These are phyloP conservation scores for Candida sp. DNA, from an alignment of 1,139 yeast species.

Conservation along the genomic window DNA sequence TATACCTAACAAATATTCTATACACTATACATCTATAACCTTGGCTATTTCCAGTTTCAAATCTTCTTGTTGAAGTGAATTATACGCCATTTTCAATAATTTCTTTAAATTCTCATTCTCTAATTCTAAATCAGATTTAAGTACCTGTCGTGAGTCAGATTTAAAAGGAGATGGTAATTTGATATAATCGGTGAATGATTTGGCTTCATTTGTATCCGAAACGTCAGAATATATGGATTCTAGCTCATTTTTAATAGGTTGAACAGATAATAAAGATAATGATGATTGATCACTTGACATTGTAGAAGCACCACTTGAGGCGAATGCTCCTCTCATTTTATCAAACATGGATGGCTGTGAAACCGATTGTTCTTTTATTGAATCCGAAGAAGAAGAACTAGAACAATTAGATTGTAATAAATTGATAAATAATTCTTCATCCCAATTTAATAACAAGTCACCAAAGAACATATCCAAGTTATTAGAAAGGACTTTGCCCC, in stretches of 20 bases:
- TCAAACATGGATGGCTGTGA: conserved; percentile 17
- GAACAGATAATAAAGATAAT: conserved; percentile 17
- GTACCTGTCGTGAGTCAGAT: conserved; percentile 4
- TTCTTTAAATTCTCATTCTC: conserved; percentile 25
- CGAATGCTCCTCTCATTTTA: conserved; percentile 13
- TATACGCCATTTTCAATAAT: conserved; percentile 23
- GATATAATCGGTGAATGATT: conserved; percentile 22
- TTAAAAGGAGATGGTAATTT: conserved; percentile 17
- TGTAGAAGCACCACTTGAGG: conserved; percentile 12
- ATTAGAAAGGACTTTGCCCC: conserved; percentile 45
- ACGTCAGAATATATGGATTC: conserved; percentile 32
- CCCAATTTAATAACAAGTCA: conserved; percentile 34
- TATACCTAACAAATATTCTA: background rate
- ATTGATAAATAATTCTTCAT: conserved; percentile 24
- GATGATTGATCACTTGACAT: conserved; percentile 13
- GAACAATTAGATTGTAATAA: conserved; percentile 4
- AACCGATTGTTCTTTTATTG: conserved; percentile 9
- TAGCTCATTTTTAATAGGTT: conserved; percentile 14
- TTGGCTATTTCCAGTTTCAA: conserved; percentile 1
- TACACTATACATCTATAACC: background rate
- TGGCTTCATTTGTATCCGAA: conserved; percentile 15
- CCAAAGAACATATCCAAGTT: conserved; percentile 46
- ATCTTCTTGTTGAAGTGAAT: conserved; percentile 13
- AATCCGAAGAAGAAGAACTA: conserved; percentile 2
- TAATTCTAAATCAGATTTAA: conserved; percentile 10